phyloP scores from a whole-genome alignment of 768 basidiomycete species.

The Nidularia pulvinata region DNA sequence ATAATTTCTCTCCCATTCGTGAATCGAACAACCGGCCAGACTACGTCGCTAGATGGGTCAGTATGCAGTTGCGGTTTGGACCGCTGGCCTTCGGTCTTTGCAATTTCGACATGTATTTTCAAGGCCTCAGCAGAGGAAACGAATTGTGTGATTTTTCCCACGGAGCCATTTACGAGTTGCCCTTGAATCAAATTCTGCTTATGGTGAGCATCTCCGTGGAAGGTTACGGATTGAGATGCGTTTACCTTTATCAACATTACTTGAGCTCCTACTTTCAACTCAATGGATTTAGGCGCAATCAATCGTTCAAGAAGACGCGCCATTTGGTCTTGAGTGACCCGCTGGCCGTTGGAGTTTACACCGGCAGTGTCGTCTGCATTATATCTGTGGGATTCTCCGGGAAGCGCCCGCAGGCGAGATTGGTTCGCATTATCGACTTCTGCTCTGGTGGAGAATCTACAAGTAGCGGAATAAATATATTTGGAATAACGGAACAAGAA shows the following conservation, averaged over 20 bases:
- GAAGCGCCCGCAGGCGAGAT: constrained; percentile 42
- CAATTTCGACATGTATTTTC: constrained; percentile 31
- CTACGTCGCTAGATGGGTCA: background rate
- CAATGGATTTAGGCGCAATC: constrained; percentile 46
- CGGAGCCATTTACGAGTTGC: constrained; percentile 67
- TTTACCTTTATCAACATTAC: constrained; percentile 80
- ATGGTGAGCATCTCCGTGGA: background rate
- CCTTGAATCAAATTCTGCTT: constrained; percentile 69
- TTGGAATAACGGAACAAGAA: background rate
- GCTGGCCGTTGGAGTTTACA: constrained; percentile 36
- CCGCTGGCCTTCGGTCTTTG: constrained; percentile 22
- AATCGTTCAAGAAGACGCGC: constrained; percentile 54
- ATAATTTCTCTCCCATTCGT: constrained; percentile 43
- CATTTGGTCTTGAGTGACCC: constrained; percentile 33
- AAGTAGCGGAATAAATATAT: background rate
- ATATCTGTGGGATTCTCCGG: constrained; percentile 36
- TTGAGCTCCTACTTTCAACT: constrained; percentile 75
- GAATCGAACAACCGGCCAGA: constrained; percentile 66
- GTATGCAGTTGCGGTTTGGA: background rate
- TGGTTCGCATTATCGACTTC: constrained; percentile 77
- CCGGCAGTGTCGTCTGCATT: constrained; percentile 44
- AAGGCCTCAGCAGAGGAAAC: constrained; percentile 39
- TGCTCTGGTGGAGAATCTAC: constrained; percentile 64
- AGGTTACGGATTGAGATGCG: background rate
- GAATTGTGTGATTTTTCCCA: constrained; percentile 56